Percentiles rank a stretch among this genome's conserved stretches.
Evolutionary conservation across 2,329 filamentous ascomycete genomes (phyloP).

Genomic region (Laburnicola sp.): DNA sequence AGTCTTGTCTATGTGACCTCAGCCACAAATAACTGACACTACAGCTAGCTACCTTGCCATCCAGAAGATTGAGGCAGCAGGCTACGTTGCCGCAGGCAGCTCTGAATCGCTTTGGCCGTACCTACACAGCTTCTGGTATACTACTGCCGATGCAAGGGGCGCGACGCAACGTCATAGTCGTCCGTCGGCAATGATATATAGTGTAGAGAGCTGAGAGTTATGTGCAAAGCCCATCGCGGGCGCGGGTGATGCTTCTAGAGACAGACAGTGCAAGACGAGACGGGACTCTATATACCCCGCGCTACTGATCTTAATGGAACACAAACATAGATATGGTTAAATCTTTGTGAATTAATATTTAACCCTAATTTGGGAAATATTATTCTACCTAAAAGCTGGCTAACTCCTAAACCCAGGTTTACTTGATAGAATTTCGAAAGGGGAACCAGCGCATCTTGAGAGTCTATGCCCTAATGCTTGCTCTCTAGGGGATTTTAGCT

Average conservation of each 20-base stretch:
- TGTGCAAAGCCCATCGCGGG: neutral
- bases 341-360: neutral
- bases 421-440: neutral
- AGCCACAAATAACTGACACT: neutral
- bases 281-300: neutral
- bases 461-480: slow-evolving; percentile 1
- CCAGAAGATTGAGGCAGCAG: neutral
- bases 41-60: slow-evolving; percentile 4
- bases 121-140: slow-evolving; percentile 5
- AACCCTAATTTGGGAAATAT: neutral
- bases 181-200: neutral
- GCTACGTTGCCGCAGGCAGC: slow-evolving; percentile 3
- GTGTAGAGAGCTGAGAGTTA: neutral
- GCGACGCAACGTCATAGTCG: neutral
- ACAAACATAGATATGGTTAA: neutral
- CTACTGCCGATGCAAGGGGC: slow-evolving; percentile 1
- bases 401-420: neutral
- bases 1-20: neutral
- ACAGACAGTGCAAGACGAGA: neutral
- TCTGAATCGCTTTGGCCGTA: slow-evolving; percentile 3
- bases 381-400: neutral
- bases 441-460: neutral
- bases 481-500: neutral
- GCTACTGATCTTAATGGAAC: neutral
- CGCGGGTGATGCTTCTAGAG: neutral